Percentiles rank a stretch among this genome's conserved stretches.
Evolutionary conservation across 2,329 filamentous ascomycete genomes (phyloP).

Genomic region (Microcyclospora pomicola): DNA sequence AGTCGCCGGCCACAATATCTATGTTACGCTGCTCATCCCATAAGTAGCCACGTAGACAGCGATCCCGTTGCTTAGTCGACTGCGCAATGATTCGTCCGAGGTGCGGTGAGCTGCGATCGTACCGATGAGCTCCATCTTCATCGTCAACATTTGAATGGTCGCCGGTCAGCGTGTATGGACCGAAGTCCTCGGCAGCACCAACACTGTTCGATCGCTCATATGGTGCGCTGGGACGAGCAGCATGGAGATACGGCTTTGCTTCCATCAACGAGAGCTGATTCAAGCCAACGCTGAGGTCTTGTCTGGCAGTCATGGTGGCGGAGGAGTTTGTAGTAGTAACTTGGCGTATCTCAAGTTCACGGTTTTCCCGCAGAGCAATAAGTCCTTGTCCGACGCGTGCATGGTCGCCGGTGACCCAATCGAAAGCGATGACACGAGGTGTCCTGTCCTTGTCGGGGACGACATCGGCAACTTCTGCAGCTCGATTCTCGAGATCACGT

Average conservation of each 20-base stretch:
- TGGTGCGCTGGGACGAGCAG: constrained; percentile 5
- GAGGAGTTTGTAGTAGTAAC: constrained; percentile 28
- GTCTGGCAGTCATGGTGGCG: constrained; percentile 30
- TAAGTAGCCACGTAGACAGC: constrained; percentile 43
- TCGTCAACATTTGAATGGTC: not conserved
- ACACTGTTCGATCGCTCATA: constrained; percentile 6
- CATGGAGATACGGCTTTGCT: constrained; percentile 4
- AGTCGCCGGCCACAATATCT: constrained; percentile 54
- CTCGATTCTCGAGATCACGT: constrained; percentile 28
- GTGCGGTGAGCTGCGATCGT: constrained; percentile 7
- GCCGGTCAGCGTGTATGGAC: constrained; percentile 8
- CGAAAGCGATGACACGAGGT: constrained; percentile 42
- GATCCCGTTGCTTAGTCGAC: constrained; percentile 31
- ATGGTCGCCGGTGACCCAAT: constrained; percentile 40
- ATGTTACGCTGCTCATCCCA: constrained; percentile 52
- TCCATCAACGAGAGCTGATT: constrained; percentile 14
- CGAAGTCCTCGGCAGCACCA: constrained; percentile 15
- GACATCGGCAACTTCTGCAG: constrained; percentile 29
- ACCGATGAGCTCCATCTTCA: constrained; percentile 2
- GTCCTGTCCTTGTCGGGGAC: too few relatives aligned
- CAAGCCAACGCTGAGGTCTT: constrained; percentile 24
- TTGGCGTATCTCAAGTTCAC: constrained; percentile 36
- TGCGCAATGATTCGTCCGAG: constrained; percentile 12
- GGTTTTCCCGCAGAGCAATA: constrained; percentile 39
- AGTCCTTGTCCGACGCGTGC: constrained; percentile 36